phyloP scores from a whole-genome alignment of 768 basidiomycete species.

The Nidularia sp. region DNA sequence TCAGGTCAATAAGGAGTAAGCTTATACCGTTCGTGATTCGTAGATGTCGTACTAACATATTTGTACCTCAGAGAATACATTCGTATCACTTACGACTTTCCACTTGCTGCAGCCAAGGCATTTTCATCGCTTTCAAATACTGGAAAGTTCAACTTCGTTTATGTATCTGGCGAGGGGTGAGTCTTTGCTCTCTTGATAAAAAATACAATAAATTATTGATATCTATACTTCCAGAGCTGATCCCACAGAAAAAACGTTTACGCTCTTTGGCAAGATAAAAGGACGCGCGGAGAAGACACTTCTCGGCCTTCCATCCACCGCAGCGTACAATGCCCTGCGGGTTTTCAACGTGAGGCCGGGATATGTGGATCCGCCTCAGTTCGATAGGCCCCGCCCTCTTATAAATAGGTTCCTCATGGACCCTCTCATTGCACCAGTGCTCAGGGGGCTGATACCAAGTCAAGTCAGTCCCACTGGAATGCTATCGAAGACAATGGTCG shows the following conservation, averaged over 20 bases:
- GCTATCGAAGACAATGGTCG: slow-evolving; percentile 14
- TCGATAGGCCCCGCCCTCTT: slow-evolving; percentile 1
- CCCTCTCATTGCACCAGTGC: not conserved
- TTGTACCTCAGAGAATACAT: slow-evolving; percentile 13
- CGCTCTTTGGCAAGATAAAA: slow-evolving; percentile 15
- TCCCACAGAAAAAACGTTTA: slow-evolving; percentile 12
- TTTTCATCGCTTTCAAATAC: slow-evolving; percentile 6
- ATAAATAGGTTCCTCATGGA: not conserved
- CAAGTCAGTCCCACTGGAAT: slow-evolving; percentile 11
- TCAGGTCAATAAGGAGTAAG: slow-evolving; percentile 18
- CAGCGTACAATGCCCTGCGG: slow-evolving; percentile 8
- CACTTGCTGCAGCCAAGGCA: slow-evolving; percentile 18
- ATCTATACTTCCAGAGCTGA: slow-evolving; percentile 10
- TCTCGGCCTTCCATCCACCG: slow-evolving; percentile 4
- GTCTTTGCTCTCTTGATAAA: not conserved
- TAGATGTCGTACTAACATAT: not conserved
- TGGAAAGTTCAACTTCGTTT: slow-evolving; percentile 22
- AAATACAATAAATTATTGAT: no score
- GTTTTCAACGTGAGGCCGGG: slow-evolving; percentile 17
- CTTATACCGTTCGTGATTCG: not conserved
- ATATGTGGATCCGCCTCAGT: slow-evolving; percentile 1
- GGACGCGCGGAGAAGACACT: slow-evolving; percentile 17
- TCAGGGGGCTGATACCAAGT: slow-evolving; percentile 2
- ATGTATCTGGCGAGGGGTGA: slow-evolving; percentile 18
- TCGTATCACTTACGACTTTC: slow-evolving; percentile 20